phyloP scores from a whole-genome alignment of 140 eudicot species.

The Senecio squalidus region DNA sequence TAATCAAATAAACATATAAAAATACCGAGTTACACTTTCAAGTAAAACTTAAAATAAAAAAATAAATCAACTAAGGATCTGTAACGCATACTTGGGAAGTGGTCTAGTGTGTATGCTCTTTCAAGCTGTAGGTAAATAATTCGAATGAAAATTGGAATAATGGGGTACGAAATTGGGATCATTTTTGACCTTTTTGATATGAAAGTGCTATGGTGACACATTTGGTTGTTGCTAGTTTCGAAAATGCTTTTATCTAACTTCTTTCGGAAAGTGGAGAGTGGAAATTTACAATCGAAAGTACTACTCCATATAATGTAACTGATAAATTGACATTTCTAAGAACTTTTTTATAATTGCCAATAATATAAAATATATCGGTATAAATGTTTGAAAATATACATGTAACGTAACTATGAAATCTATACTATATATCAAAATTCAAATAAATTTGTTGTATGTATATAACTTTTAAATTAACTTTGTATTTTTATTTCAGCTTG shows the following conservation, averaged over 20 bases:
- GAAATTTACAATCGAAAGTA: too few relatives aligned
- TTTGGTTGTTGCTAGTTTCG: not conserved
- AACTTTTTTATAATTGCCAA: too few relatives aligned
- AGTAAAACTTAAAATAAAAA: not conserved
- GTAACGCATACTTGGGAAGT: not conserved
- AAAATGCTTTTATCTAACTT: not conserved
- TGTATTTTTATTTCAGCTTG: too few relatives aligned
- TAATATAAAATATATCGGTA: too few relatives aligned
- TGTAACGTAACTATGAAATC: too few relatives aligned
- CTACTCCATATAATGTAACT: too few relatives aligned
- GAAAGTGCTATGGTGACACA: constrained; percentile 21
- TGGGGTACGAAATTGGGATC: constrained; percentile 3
- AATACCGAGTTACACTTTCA: not conserved
- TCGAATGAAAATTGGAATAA: constrained; percentile 2
- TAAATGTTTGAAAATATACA: too few relatives aligned
- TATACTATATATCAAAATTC: too few relatives aligned
- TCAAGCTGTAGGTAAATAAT: not conserved
- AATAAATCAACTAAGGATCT: not conserved
- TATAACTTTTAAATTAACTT: too few relatives aligned
- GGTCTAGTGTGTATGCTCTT: constrained; percentile 1
- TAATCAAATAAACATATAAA: not conserved
- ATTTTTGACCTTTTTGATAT: not conserved
- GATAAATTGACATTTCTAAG: too few relatives aligned
- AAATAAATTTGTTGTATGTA: too few relatives aligned
- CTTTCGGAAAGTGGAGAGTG: not conserved